Evolutionary conservation across 73 alveolate species (phyloP).

Genomic region (Halteria grandinella): DNA sequence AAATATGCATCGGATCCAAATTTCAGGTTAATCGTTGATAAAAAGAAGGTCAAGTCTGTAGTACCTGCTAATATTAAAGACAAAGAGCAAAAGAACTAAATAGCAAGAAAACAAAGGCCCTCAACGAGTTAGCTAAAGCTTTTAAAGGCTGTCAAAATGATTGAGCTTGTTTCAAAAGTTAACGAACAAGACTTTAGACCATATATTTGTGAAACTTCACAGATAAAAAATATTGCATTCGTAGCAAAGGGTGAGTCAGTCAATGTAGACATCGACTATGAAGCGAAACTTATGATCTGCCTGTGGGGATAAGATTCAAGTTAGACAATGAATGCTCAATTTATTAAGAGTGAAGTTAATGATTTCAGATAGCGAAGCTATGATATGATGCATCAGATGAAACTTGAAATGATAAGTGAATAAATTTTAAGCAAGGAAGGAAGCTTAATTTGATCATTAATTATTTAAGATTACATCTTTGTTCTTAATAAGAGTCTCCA

Average conservation of each 20-base stretch:
- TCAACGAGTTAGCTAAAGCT: background rate
- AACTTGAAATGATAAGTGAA: slow-evolving; percentile 14
- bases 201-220: background rate
- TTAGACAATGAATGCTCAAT: background rate
- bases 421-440: background rate
- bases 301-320: slow-evolving; percentile 13
- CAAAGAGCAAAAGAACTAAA: too few species aligned
- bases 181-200: background rate
- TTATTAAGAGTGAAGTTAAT: background rate
- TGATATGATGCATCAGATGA: slow-evolving; percentile 14
- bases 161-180: background rate
- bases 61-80: too few species aligned
- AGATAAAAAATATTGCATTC: slow-evolving; percentile 6
- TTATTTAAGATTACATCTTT: slow-evolving; percentile 2
- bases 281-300: slow-evolving; percentile 11
- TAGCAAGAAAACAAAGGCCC: too few species aligned
- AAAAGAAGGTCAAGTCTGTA: too few species aligned
- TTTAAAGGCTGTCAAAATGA: background rate
- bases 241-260: background rate
- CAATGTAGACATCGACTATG: slow-evolving; percentile 8
- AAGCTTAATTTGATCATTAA: background rate
- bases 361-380: background rate
- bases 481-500: background rate
- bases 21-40: too few species aligned
- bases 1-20: too few species aligned